Evolutionary conservation across 2,329 filamentous ascomycete species (phyloP).

Genomic region (Colletotrichum tropicale): DNA sequence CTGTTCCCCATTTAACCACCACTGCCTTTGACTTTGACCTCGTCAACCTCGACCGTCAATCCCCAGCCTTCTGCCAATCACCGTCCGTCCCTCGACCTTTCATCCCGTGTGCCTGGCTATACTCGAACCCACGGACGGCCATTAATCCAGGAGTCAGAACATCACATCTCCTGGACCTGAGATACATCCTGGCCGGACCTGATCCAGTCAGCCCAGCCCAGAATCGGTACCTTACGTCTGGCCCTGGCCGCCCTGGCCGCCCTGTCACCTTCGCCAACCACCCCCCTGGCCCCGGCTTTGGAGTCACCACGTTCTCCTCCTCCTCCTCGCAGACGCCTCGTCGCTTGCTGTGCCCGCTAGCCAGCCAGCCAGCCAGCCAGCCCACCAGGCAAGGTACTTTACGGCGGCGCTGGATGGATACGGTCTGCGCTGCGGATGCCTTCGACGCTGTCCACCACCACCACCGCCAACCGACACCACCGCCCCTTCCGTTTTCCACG

Average conservation of each 20-base stretch:
- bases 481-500: neutral
- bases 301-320: neutral
- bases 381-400: neutral
- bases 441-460: neutral
- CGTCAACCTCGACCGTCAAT: neutral
- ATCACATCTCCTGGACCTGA: neutral
- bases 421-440: neutral
- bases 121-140: neutral
- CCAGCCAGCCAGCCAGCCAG: neutral
- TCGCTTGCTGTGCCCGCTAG: neutral
- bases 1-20: neutral
- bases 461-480: neutral
- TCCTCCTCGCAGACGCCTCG: neutral
- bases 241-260: slow-evolving; percentile 3
- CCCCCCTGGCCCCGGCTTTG: neutral
- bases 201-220: neutral
- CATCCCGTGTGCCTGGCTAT: slow-evolving; percentile 13
- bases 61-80: slow-evolving; percentile 7
- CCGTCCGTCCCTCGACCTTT: neutral
- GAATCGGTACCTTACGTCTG: slow-evolving; percentile 18
- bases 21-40: slow-evolving; percentile 8
- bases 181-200: neutral
- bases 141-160: neutral
- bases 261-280: slow-evolving; percentile 11
- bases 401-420: neutral